Conservation (phyloP, 2,329 filamentous ascomycete genomes). For the Scedosporium aurantiacum region DNA sequence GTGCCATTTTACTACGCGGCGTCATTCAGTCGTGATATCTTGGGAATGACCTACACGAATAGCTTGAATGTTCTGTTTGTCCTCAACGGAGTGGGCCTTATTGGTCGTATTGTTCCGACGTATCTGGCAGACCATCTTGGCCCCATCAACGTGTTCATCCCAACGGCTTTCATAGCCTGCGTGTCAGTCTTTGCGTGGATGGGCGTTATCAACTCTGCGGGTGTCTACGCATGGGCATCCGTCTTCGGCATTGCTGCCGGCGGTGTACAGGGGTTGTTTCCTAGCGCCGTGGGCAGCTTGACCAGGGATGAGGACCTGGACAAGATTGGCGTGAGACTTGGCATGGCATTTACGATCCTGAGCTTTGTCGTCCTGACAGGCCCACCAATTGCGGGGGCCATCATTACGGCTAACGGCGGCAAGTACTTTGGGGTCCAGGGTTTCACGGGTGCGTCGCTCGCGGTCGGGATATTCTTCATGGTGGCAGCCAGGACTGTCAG, state of each 20-base stretch:
- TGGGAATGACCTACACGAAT: conserved; percentile 16
- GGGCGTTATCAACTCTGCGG: conserved; percentile 33
- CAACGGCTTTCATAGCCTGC: conserved; percentile 29
- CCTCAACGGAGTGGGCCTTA: conserved; percentile 50
- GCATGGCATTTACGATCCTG: conserved; percentile 46
- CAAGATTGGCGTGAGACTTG: conserved; percentile 43
- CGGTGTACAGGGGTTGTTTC: conserved; percentile 53
- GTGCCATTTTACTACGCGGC: conserved; percentile 49
- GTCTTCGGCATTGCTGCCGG: conserved; percentile 55
- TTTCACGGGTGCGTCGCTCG: conserved; percentile 33
- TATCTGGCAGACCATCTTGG: conserved; percentile 48
- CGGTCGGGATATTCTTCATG: conserved; percentile 29
- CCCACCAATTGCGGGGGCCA: conserved; percentile 39
- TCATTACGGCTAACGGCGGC: conserved; percentile 30
- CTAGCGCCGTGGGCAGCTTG: conserved; percentile 34
- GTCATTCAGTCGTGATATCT: conserved; percentile 12
- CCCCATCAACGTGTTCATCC: conserved; percentile 49
- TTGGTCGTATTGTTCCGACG: conserved; percentile 48
- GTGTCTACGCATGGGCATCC: conserved; percentile 50
- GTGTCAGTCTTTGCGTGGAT: conserved; percentile 45
- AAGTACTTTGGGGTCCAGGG: conserved; percentile 35
- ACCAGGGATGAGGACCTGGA: conserved; percentile 33
- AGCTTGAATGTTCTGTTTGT: conserved; percentile 51
- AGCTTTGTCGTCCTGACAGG: conserved; percentile 42
- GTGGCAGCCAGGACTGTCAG: conserved; percentile 25